These are phyloP conservation scores for Calendula officinalis DNA, from an alignment of 129 eudicot species.

Conservation along the genomic window DNA sequence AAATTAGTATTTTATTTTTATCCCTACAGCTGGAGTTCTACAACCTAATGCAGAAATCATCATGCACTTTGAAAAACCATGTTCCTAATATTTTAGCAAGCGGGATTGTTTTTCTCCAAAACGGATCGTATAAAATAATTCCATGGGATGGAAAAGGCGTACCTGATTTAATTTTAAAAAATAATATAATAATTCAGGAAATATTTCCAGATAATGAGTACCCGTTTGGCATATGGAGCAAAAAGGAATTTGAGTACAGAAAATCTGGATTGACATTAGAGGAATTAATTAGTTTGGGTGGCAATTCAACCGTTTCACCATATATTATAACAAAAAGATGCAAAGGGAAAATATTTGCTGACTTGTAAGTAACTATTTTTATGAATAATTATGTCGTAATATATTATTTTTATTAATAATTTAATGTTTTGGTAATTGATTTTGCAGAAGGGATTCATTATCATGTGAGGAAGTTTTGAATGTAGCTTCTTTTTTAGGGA, in stretches of 20 bases:
- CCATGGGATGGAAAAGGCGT: conserved; percentile 85
- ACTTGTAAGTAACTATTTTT: conserved; percentile 53
- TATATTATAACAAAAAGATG: conserved; percentile 77
- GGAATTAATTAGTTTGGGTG: conserved; percentile 42
- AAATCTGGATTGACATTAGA: conserved; percentile 45
- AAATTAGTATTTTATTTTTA: conserved; percentile 16
- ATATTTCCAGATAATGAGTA: conserved; percentile 35
- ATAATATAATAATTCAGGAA: conserved; percentile 27
- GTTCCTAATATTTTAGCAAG: conserved; percentile 74
- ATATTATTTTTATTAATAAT: background rate
- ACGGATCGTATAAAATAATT: conserved; percentile 48
- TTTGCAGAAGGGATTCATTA: conserved; percentile 70
- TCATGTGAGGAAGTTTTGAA: conserved; percentile 51
- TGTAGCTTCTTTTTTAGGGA: conserved; percentile 85
- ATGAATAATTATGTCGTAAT: too few relatives aligned
- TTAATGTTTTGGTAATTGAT: background rate
- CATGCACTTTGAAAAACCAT: conserved; percentile 51
- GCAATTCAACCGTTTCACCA: conserved; percentile 62
- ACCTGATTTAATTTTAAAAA: conserved; percentile 55
- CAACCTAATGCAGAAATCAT: conserved; percentile 37
- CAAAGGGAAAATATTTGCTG: conserved; percentile 78
- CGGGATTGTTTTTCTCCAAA: conserved; percentile 54
- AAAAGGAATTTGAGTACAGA: conserved; percentile 55
- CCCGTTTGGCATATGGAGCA: conserved; percentile 84
- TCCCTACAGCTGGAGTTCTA: conserved; percentile 77